Evolutionary conservation across 2,329 filamentous ascomycete genomes (phyloP).

Genomic region (Aspergillus novofumigatus): DNA sequence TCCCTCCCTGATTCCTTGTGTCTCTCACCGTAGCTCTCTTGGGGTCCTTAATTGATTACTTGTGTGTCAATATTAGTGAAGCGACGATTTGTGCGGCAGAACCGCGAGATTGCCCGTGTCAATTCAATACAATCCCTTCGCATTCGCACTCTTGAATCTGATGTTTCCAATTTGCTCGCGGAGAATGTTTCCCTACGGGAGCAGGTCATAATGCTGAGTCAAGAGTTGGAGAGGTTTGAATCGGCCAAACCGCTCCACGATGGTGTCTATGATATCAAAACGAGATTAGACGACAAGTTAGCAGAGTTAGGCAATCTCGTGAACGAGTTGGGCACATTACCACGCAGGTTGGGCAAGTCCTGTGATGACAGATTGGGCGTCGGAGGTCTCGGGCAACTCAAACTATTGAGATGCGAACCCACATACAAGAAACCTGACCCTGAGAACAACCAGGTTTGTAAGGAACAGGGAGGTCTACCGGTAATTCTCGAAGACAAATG

Average conservation of each 20-base stretch:
- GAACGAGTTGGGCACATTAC: constrained; percentile 49
- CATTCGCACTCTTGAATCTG: constrained; percentile 60
- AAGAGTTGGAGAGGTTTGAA: constrained; percentile 48
- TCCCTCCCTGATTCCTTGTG: not conserved
- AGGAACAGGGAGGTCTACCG: constrained; percentile 46
- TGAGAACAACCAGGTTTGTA: constrained; percentile 15
- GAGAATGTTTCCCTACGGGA: constrained; percentile 60
- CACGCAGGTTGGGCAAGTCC: constrained; percentile 25
- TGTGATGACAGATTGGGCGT: constrained; percentile 12
- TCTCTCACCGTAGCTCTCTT: not conserved
- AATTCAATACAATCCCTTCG: constrained; percentile 63
- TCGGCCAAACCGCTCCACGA: constrained; percentile 42
- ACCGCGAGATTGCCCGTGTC: constrained; percentile 61
- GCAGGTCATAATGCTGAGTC: constrained; percentile 54
- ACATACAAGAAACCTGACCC: constrained; percentile 12
- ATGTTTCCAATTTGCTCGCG: constrained; percentile 55
- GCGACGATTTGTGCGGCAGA: constrained; percentile 61
- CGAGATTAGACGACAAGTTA: constrained; percentile 53
- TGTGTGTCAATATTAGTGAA: constrained; percentile 47
- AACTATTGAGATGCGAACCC: constrained; percentile 6
- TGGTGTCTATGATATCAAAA: constrained; percentile 50
- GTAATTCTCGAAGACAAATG: constrained; percentile 58
- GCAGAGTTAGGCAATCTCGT: constrained; percentile 53
- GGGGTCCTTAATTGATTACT: not conserved
- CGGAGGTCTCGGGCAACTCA: constrained; percentile 8